Evolutionary conservation across 2,329 filamentous ascomycete species (phyloP).

Genomic region (Claviceps citrina): DNA sequence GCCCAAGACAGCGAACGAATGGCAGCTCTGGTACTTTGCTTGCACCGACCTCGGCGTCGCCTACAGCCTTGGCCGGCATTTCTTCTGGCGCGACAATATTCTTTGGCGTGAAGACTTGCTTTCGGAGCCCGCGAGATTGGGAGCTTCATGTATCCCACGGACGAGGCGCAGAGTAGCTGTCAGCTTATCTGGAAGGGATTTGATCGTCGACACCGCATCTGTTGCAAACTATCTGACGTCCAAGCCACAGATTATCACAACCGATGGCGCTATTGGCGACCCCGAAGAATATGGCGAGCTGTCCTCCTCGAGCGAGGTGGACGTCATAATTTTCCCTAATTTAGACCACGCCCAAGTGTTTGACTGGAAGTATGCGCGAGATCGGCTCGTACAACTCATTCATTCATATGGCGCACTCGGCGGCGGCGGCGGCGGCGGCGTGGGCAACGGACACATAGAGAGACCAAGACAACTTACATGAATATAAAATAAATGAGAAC

Average conservation of each 20-base stretch:
- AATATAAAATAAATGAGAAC: too few species aligned
- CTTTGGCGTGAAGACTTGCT: slow-evolving; percentile 53
- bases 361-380: slow-evolving; percentile 19
- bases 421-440: too few species aligned
- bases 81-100: slow-evolving; percentile 59
- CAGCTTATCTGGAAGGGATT: slow-evolving; percentile 41
- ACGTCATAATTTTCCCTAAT: slow-evolving; percentile 44
- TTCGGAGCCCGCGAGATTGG: not conserved
- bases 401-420: slow-evolving; percentile 14
- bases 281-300: slow-evolving; percentile 5
- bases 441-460: too few species aligned
- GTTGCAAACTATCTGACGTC: slow-evolving; percentile 39
- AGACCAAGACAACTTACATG: too few species aligned
- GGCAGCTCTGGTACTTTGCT: slow-evolving; percentile 56
- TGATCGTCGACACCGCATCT: slow-evolving; percentile 46
- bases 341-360: slow-evolving; percentile 52
- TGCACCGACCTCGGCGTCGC: slow-evolving; percentile 52
- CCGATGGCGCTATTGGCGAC: slow-evolving; percentile 8
- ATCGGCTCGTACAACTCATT: slow-evolving; percentile 17
- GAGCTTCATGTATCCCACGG: not conserved
- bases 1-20: slow-evolving; percentile 47
- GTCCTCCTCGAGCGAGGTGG: slow-evolving; percentile 21
- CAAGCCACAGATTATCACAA: slow-evolving; percentile 6
- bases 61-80: slow-evolving; percentile 46
- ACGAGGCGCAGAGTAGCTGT: slow-evolving; percentile 33